Evolutionary conservation across 495 filamentous ascomycete genomes (phyloP).

Genomic region (Pyrenopolyporus hunteri): DNA sequence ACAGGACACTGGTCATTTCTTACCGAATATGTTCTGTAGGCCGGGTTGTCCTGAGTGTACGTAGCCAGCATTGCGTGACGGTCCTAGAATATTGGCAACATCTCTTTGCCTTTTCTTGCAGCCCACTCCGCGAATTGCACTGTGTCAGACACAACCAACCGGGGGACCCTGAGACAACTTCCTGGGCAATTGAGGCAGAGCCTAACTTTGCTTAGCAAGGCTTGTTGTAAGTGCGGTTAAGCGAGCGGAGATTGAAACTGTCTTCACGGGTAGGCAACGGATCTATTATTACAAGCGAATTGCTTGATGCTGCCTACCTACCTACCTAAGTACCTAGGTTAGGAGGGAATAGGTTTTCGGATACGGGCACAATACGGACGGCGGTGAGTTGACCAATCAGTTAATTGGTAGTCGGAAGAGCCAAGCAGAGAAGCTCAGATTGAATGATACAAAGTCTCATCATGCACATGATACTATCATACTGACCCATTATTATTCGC

Average conservation of each 20-base stretch:
- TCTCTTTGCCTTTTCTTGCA: not conserved
- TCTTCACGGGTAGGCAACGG: not conserved
- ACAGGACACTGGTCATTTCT: no score
- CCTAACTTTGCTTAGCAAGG: not conserved
- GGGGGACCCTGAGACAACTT: slow-evolving; percentile 16
- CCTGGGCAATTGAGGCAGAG: not conserved
- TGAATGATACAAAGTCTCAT: no score
- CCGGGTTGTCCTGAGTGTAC: not conserved
- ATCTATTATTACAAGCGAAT: not conserved
- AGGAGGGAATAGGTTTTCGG: no score
- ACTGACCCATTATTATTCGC: no score
- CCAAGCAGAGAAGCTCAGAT: no score
- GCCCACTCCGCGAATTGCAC: slow-evolving; percentile 24
- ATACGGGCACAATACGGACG: no score
- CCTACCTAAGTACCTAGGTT: not conserved
- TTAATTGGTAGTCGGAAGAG: no score
- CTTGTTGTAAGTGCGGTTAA: slow-evolving; percentile 1
- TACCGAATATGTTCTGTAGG: no score
- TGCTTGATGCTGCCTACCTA: not conserved
- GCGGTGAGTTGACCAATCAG: no score
- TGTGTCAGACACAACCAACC: slow-evolving; percentile 19
- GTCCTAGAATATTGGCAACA: slow-evolving; percentile 22
- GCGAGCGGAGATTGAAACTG: slow-evolving; percentile 7
- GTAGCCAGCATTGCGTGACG: slow-evolving; percentile 30
- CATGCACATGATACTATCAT: no score